Evolutionary conservation across 306 rosid genomes (phyloP).

Genomic region (Inga laurina): DNA sequence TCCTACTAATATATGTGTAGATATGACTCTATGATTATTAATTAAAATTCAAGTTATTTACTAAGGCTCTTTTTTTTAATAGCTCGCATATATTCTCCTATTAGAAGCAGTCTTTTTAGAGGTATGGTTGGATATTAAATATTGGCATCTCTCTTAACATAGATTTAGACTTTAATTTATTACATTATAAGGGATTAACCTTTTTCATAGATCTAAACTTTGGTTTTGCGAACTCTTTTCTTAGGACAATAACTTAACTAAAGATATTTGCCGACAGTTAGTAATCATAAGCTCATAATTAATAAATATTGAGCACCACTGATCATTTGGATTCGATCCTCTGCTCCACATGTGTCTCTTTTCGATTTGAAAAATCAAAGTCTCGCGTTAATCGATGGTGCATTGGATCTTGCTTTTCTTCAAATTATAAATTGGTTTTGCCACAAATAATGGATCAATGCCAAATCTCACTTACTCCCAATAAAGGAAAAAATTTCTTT

Average conservation of each 20-base stretch:
- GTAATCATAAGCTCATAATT: neutral
- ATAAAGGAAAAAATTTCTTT: neutral
- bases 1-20: no score
- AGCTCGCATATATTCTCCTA: no score
- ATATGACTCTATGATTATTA: neutral
- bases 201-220: no score
- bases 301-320: neutral
- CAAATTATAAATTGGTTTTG: neutral
- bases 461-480: constrained; percentile 35
- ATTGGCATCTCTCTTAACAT: accelerated
- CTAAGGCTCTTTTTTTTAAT: neutral
- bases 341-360: neutral
- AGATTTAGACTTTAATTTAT: no score
- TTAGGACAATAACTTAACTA: neutral
- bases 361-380: neutral
- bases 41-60: no score
- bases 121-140: no score
- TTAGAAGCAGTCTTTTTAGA: no score
- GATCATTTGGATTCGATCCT: neutral
- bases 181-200: no score
- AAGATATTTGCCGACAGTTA: neutral
- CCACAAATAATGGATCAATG: constrained; percentile 13
- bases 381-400: neutral
- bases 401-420: constrained; percentile 42
- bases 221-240: no score